phyloP scores from a whole-genome alignment of 805 yeast genomes.

The Wickerhamomyces subpelliculosus region DNA sequence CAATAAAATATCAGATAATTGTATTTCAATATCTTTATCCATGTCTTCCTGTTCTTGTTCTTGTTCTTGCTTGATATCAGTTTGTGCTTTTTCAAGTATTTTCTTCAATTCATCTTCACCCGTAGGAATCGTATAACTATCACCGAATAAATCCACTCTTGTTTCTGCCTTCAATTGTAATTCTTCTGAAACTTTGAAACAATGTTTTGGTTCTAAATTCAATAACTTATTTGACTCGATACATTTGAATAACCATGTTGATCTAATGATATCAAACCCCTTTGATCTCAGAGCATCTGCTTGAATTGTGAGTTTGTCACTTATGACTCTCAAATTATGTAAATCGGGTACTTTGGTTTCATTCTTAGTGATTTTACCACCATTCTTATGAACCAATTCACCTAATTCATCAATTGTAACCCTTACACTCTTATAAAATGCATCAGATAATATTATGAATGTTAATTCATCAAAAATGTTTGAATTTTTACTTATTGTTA shows the following conservation, averaged over 20 bases:
- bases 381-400: conserved; percentile 34
- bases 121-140: conserved; percentile 40
- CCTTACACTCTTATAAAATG: conserved; percentile 19
- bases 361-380: conserved; percentile 41
- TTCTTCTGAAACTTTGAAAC: conserved; percentile 34
- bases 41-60: no score
- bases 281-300: conserved; percentile 30
- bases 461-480: conserved; percentile 36
- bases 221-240: conserved; percentile 34
- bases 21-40: conserved; percentile 8
- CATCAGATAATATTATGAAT: conserved; percentile 53
- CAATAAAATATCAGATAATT: conserved; percentile 19
- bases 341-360: conserved; percentile 15
- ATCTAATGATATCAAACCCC: conserved; percentile 57
- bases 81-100: background rate
- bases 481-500: conserved; percentile 16
- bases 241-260: conserved; percentile 72
- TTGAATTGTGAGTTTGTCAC: conserved; percentile 32
- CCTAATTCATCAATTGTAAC: conserved; percentile 29
- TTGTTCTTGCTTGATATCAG: conserved; percentile 7
- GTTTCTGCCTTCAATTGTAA: conserved; percentile 19
- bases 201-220: conserved; percentile 57
- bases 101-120: conserved; percentile 3
- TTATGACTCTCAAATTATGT: conserved; percentile 25
- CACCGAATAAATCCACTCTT: conserved; percentile 55